Conservation (phyloP, 305 asterid genomes). For the Plantago rigida region DNA sequence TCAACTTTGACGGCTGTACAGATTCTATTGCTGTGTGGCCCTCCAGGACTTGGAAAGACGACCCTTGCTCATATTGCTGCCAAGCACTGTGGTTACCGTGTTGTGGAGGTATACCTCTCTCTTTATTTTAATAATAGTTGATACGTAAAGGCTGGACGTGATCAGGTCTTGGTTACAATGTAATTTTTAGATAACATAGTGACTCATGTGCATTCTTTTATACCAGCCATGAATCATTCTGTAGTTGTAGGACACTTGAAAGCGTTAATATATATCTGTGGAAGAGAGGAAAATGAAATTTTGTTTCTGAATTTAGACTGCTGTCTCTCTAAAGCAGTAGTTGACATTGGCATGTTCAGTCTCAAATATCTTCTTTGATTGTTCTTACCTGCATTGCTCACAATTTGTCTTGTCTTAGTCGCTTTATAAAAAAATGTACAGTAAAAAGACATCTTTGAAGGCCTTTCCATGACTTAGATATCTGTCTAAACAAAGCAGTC, state of each 20-base stretch:
- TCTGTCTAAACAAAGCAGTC: conserved; percentile 2
- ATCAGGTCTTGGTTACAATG: conserved; percentile 6
- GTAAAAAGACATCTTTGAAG: conserved; percentile 14
- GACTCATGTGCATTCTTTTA: too few species aligned
- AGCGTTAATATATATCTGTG: too few species aligned
- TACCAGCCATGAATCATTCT: too few species aligned
- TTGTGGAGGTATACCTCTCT: conserved; percentile 65
- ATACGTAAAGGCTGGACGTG: conserved; percentile 21
- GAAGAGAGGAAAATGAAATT: too few species aligned
- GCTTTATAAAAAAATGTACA: too few species aligned
- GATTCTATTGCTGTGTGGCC: conserved; percentile 92
- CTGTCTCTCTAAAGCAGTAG: too few species aligned
- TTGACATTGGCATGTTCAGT: too few species aligned
- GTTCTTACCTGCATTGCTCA: neutral
- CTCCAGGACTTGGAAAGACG: conserved; percentile 99
- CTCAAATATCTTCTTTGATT: conserved; percentile 10
- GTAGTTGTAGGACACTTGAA: too few species aligned
- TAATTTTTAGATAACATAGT: too few species aligned
- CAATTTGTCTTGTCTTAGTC: too few species aligned
- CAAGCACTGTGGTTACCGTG: conserved; percentile 92
- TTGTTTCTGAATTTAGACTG: too few species aligned
- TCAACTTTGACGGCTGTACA: conserved; percentile 34
- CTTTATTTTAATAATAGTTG: conserved; percentile 18
- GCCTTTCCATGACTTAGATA: conserved; percentile 11
- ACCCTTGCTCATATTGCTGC: conserved; percentile 99